These are phyloP conservation scores for Lodderomyces jiufengensis DNA, from an alignment of 1,139 yeast species.

Conservation along the genomic window DNA sequence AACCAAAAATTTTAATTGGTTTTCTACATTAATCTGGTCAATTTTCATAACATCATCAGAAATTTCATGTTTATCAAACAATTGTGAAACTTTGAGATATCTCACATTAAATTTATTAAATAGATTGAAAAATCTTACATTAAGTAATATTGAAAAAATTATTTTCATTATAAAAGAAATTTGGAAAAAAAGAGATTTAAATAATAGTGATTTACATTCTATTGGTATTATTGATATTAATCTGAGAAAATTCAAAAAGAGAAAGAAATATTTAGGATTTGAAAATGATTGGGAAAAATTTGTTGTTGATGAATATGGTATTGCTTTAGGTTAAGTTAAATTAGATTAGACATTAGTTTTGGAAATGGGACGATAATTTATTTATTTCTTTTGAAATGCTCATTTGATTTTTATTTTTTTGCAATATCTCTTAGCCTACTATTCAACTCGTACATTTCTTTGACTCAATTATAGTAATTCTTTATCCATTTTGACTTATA, in stretches of 20 bases:
- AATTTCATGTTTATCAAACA: constrained; percentile 19
- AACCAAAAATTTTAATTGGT: constrained; percentile 25
- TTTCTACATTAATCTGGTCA: constrained; percentile 25
- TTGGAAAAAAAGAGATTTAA: constrained; percentile 30
- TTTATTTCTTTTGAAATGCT: too few relatives aligned
- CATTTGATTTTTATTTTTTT: too few relatives aligned
- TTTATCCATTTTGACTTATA: too few relatives aligned
- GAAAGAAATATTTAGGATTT: constrained; percentile 17
- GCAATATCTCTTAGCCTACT: too few relatives aligned
- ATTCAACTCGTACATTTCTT: too few relatives aligned
- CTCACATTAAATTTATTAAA: constrained; percentile 22
- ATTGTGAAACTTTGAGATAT: constrained; percentile 26
- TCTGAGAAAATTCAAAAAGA: constrained; percentile 8
- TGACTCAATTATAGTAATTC: too few relatives aligned
- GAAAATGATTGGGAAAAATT: constrained; percentile 30
- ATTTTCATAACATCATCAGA: constrained; percentile 24
- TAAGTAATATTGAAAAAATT: constrained; percentile 27
- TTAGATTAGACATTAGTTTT: constrained; percentile 6
- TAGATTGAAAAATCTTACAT: constrained; percentile 21
- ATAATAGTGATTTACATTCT: constrained; percentile 20
- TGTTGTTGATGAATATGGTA: constrained; percentile 25
- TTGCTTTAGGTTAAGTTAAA: constrained; percentile 20
- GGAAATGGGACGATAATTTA: too few relatives aligned
- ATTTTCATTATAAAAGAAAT: constrained; percentile 19
- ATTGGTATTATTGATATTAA: constrained; percentile 14